phyloP scores from a whole-genome alignment of 2,329 filamentous ascomycete species.

The Colletotrichum cuscutae region DNA sequence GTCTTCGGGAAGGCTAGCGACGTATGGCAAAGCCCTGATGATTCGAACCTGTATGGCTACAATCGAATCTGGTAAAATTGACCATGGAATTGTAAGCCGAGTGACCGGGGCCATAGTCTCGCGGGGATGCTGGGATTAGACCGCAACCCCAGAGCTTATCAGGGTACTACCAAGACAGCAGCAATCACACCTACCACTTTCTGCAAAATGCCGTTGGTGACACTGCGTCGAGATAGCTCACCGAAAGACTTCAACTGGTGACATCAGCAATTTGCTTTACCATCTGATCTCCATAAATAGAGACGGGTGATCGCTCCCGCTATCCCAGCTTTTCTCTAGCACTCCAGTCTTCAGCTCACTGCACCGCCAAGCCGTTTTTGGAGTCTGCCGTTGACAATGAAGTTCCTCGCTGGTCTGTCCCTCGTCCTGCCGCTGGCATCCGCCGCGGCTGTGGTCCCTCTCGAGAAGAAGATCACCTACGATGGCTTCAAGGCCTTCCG shows the following conservation, averaged over 20 bases:
- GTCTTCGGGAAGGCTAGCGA: background rate
- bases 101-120: background rate
- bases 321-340: background rate
- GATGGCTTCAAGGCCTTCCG: conserved; percentile 53
- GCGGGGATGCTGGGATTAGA: background rate
- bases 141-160: conserved; percentile 1
- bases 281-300: conserved; percentile 10
- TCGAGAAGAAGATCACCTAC: conserved; percentile 39
- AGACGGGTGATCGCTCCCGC: background rate
- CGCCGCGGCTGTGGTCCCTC: conserved; percentile 14
- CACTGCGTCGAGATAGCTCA: background rate
- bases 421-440: conserved; percentile 30
- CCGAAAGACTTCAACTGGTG: background rate
- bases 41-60: background rate
- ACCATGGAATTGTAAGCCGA: no score
- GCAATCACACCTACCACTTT: conserved; percentile 33
- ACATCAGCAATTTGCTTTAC: background rate
- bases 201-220: conserved; percentile 19
- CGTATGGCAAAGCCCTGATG: no score
- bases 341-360: background rate
- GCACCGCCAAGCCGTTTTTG: no score
- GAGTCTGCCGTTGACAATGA: conserved; percentile 15
- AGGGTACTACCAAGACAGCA: conserved; percentile 1
- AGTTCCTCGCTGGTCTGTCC: conserved; percentile 24
- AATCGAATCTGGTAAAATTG: background rate